A percentile compares a stretch with the other conserved stretches of the same genome.
Conservation (phyloP, 257 asterid genomes). For the Lavandula angustifolia region DNA sequence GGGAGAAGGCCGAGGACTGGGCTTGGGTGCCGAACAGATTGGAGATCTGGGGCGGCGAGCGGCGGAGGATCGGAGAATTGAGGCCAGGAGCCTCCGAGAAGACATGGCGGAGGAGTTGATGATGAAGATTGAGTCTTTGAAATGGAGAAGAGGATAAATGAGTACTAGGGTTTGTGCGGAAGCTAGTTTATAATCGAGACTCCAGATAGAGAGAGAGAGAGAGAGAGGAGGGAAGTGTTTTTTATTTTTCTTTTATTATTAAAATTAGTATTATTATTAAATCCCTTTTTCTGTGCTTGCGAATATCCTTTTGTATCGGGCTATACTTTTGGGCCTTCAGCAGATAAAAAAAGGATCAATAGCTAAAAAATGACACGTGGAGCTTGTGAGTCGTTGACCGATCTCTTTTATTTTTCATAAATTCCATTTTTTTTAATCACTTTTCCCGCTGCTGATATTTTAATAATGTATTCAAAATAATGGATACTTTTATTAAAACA, state of each 20-base stretch:
- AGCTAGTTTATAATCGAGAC: conserved; percentile 35
- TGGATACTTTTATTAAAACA: no score
- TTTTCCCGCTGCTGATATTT: no score
- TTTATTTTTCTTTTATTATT: background rate
- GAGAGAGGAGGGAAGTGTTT: background rate
- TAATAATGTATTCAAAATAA: no score
- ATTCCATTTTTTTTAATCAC: no score
- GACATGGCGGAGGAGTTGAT: conserved; percentile 41
- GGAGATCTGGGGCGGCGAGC: conserved; percentile 51
- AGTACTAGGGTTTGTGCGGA: conserved; percentile 39
- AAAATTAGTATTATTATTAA: no score
- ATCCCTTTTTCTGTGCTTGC: conserved; percentile 19
- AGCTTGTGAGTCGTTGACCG: conserved; percentile 19
- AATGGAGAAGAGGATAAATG: conserved; percentile 1
- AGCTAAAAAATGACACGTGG: conserved; percentile 19
- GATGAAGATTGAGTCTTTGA: conserved; percentile 19
- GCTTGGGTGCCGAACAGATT: conserved; percentile 39
- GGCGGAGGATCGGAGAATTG: conserved; percentile 49
- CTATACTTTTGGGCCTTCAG: conserved; percentile 15
- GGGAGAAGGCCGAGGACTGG: conserved; percentile 51
- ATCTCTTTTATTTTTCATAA: background rate
- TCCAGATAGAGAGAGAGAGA: conserved; percentile 21
- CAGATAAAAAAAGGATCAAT: conserved; percentile 29
- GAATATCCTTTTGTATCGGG: conserved; percentile 36
- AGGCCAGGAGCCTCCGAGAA: conserved; percentile 57